phyloP scores from a whole-genome alignment of 1,284 basidiomycete genomes.

The Exobasidium rhododendri region DNA sequence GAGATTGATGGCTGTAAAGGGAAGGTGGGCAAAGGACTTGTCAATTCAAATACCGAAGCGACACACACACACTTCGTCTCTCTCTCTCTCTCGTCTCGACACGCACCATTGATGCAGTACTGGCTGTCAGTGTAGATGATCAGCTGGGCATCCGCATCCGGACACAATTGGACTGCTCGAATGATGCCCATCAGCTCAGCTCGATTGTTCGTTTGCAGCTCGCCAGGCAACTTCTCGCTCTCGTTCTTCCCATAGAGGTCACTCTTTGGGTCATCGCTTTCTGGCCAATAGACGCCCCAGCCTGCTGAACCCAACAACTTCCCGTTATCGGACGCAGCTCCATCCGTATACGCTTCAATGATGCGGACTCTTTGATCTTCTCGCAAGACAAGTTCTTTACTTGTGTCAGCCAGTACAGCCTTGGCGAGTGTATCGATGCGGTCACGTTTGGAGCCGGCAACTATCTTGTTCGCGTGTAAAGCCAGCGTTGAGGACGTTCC shows the following conservation, averaged over 20 bases:
- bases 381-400: too few species aligned
- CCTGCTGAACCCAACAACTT: slow-evolving; percentile 25
- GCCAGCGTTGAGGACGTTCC: too few species aligned
- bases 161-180: slow-evolving; percentile 67
- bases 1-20: slow-evolving; percentile 62
- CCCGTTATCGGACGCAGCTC: slow-evolving; percentile 77
- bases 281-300: slow-evolving; percentile 45
- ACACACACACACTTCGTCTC: background rate
- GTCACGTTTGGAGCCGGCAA: too few species aligned
- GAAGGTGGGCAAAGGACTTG: too few species aligned
- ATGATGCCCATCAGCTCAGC: slow-evolving; percentile 79
- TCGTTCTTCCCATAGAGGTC: slow-evolving; percentile 62
- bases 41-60: too few species aligned
- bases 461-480: too few species aligned
- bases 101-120: slow-evolving; percentile 64
- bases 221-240: slow-evolving; percentile 72
- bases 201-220: slow-evolving; percentile 75
- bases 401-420: too few species aligned
- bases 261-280: slow-evolving; percentile 17
- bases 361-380: slow-evolving; percentile 7
- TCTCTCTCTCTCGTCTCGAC: background rate
- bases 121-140: slow-evolving; percentile 72
- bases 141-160: slow-evolving; percentile 58
- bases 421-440: too few species aligned
- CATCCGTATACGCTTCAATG: slow-evolving; percentile 71